Base-by-base conservation (phyloP, 176 grass and related monocot genomes). In the Oryza rufipogon region DNA sequence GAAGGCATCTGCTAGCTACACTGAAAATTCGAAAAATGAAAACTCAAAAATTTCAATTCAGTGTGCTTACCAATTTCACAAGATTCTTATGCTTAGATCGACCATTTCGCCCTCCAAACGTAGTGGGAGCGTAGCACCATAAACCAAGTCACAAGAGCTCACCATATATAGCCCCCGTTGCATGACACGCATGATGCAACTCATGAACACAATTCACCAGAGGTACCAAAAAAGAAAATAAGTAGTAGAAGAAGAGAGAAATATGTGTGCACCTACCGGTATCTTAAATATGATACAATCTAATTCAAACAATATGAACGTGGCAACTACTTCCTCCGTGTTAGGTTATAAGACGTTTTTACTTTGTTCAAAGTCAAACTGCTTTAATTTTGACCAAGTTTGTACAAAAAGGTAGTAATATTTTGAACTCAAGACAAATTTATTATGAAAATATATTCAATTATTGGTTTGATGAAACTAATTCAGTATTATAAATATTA, bases 51-150 rank as follows among this genome's bases (percentile, higher is more conserved):
- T 9, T 7, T 26, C 22, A 11, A 49, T 9, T 22, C 73, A 44
- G 25, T 58, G 41, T 14, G 70, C 28, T 16, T 4, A 86, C 9
- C 79, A 23, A 23, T 69, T 79, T 86, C 84, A 90, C 88, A 87
- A 33, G 88, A 74, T 61, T 48, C 68, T 2, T 79, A 73, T 79
- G 84, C 26, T 36, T 52, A 1, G 12, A 16, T 4, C 44, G 34
- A 48, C 42, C 22, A 45, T 58, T 76, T 72, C 39, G 16, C 34
- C 2, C 3, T 48, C 64, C 38, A 76, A 76, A 61, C 46, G 11
- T 48, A 73, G 56, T 61, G 33, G 88, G 84, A 90, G 88, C 88
- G 88, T 90, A 69, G 68, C 70, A 74, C 84, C 84, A 87, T 90
- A 90, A 90, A 86, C 30, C 4, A 28, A 69, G 48, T 86, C 88